A percentile compares a stretch with the other conserved stretches of the same genome.
Conservation (phyloP, 2,329 filamentous ascomycete genomes). For the Sclerotiophoma versabilis region DNA sequence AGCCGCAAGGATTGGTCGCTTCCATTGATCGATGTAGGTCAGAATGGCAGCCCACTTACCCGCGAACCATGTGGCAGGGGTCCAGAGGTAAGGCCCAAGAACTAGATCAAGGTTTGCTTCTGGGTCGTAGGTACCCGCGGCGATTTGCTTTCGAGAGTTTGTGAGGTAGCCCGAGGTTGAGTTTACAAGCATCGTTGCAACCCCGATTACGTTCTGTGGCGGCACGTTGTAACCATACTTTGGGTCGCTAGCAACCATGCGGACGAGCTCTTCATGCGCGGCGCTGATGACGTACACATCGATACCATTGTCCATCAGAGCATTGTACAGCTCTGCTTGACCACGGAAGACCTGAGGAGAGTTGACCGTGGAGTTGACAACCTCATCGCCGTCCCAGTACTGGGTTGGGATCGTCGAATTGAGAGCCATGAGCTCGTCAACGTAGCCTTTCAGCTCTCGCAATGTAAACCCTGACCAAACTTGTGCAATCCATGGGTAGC, state of each 20-base stretch:
- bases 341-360: constrained; percentile 36
- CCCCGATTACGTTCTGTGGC: constrained; percentile 41
- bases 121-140: constrained; percentile 33
- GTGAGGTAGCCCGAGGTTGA: constrained; percentile 35
- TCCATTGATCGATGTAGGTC: constrained; percentile 42
- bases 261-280: constrained; percentile 42
- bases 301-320: constrained; percentile 41
- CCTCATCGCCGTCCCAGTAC: constrained; percentile 39
- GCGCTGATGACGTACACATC: constrained; percentile 41
- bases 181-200: constrained; percentile 40
- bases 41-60: constrained; percentile 43
- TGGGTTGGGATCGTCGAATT: constrained; percentile 33
- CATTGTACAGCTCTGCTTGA: constrained; percentile 39
- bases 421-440: constrained; percentile 40
- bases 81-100: constrained; percentile 39
- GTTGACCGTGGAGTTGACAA: constrained; percentile 26
- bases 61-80: constrained; percentile 41
- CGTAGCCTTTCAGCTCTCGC: constrained; percentile 34
- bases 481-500: constrained; percentile 42
- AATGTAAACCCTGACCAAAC: constrained; percentile 39
- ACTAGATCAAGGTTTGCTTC: constrained; percentile 35
- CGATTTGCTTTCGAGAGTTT: constrained; percentile 37
- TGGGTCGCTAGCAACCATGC: constrained; percentile 42
- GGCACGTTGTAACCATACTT: constrained; percentile 44
- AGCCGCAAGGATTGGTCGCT: constrained; percentile 36